A percentile compares a stretch with the other conserved stretches of the same genome.
phyloP scores from a whole-genome alignment of 2,329 filamentous ascomycete species.

The Drechslerella stenobrocha region DNA sequence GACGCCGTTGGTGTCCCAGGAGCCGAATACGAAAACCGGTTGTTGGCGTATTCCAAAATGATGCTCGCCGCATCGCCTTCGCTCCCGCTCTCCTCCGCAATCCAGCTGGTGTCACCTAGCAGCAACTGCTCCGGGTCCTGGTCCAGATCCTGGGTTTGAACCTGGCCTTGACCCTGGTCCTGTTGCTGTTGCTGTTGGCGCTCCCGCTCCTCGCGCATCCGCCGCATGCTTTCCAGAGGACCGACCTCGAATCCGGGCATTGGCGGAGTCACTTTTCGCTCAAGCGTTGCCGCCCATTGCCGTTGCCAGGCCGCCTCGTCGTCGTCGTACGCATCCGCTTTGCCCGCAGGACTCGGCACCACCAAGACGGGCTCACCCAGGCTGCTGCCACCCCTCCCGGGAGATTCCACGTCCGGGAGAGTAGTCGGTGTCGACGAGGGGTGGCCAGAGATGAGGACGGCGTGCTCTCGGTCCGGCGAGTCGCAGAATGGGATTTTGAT shows the following conservation, averaged over 20 bases:
- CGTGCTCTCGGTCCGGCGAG: conserved; percentile 38
- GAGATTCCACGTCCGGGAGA: conserved; percentile 17
- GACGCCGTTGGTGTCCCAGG: conserved; percentile 26
- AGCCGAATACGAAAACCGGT: conserved; percentile 14
- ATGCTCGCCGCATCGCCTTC: conserved; percentile 6
- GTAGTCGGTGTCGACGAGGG: conserved; percentile 20
- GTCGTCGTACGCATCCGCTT: conserved; percentile 5
- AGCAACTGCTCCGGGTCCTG: not conserved
- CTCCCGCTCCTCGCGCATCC: conserved; percentile 37
- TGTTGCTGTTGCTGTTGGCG: conserved; percentile 15
- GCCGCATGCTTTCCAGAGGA: conserved; percentile 39
- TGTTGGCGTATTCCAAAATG: conserved; percentile 7
- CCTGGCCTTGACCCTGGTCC: conserved; percentile 2
- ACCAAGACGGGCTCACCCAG: not conserved
- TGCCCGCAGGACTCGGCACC: not conserved
- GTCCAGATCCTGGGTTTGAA: not conserved
- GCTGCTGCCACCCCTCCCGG: conserved; percentile 17
- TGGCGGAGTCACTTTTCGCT: conserved; percentile 43
- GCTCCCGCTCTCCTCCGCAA: conserved; percentile 21
- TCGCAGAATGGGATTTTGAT: conserved; percentile 47
- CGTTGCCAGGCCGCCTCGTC: conserved; percentile 24
- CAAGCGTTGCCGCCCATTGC: conserved; percentile 33
- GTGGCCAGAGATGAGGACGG: conserved; percentile 12
- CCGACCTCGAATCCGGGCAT: conserved; percentile 44
- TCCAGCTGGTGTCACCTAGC: conserved; percentile 20